Conservation (phyloP, 805 yeast genomes). For the Vanderwaltozyma verrucispora region DNA sequence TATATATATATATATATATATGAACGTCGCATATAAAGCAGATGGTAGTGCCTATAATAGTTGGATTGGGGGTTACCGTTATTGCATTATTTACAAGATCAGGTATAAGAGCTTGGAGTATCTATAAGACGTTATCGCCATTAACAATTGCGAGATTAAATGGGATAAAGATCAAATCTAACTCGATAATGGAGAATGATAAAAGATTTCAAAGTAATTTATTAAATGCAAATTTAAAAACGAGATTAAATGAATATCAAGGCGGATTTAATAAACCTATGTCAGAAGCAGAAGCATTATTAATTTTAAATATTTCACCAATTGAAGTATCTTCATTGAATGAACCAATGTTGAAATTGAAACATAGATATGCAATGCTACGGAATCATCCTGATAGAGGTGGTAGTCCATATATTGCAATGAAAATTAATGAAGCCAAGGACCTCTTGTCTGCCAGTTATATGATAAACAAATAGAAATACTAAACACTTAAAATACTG, state of each 20-base stretch:
- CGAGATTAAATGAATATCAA: slow-evolving; percentile 26
- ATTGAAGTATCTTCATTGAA: slow-evolving; percentile 43
- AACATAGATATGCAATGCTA: slow-evolving; percentile 76
- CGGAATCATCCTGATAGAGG: slow-evolving; percentile 93
- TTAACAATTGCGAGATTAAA: slow-evolving; percentile 22
- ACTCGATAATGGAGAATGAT: slow-evolving; percentile 6
- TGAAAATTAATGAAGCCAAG: slow-evolving; percentile 87
- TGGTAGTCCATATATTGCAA: slow-evolving; percentile 81
- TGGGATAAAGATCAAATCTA: slow-evolving; percentile 10
- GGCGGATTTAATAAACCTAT: slow-evolving; percentile 60
- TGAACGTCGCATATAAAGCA: too few relatives aligned
- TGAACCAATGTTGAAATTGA: slow-evolving; percentile 51
- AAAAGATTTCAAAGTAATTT: slow-evolving; percentile 9
- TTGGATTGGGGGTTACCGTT: slow-evolving; percentile 23
- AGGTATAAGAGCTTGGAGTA: slow-evolving; percentile 25
- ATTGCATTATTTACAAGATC: slow-evolving; percentile 20
- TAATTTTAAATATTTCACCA: slow-evolving; percentile 49
- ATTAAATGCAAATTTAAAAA: slow-evolving; percentile 8
- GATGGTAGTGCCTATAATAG: slow-evolving; percentile 27
- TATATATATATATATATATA: too few relatives aligned
- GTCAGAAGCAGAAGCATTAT: slow-evolving; percentile 63
- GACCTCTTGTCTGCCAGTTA: slow-evolving; percentile 28
- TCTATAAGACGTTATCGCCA: slow-evolving; percentile 20
- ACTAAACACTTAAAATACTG: too few relatives aligned
- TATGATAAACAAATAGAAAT: slow-evolving; percentile 1